Evolutionary conservation across 805 yeast genomes (phyloP).

Genomic region (Nakazawaea ishiwadae): DNA sequence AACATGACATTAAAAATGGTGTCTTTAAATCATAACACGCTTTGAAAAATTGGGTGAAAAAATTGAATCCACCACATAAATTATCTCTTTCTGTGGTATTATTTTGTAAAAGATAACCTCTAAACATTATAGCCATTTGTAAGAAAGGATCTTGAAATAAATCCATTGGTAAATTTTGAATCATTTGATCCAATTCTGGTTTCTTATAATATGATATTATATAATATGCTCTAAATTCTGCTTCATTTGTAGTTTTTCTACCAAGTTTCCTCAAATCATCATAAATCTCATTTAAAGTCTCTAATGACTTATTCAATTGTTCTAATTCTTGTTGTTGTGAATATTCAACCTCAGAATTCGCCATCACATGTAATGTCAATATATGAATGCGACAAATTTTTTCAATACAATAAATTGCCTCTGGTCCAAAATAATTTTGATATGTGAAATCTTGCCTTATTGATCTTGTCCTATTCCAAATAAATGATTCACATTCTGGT

Average conservation of each 20-base stretch:
- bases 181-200: constrained; percentile 74
- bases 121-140: constrained; percentile 66
- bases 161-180: constrained; percentile 60
- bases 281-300: constrained; percentile 84
- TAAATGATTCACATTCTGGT: constrained; percentile 83
- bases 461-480: constrained; percentile 97
- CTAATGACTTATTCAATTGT: constrained; percentile 87
- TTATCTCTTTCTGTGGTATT: constrained; percentile 46
- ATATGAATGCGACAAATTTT: constrained; percentile 86
- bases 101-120: constrained; percentile 64
- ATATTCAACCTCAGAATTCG: constrained; percentile 62
- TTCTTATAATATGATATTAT: constrained; percentile 76
- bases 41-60: constrained; percentile 62
- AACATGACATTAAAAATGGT: constrained; percentile 68
- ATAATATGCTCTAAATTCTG: constrained; percentile 90
- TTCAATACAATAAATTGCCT: constrained; percentile 91
- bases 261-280: constrained; percentile 71
- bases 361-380: constrained; percentile 79
- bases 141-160: constrained; percentile 52
- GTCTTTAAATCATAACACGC: constrained; percentile 41
- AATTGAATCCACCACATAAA: constrained; percentile 53
- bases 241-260: constrained; percentile 65
- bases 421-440: constrained; percentile 90
- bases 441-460: constrained; percentile 96
- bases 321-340: constrained; percentile 95